Percentiles rank a stretch among this genome's conserved stretches.
phyloP scores from a whole-genome alignment of 2,329 filamentous ascomycete genomes.

The Nemania sp. region DNA sequence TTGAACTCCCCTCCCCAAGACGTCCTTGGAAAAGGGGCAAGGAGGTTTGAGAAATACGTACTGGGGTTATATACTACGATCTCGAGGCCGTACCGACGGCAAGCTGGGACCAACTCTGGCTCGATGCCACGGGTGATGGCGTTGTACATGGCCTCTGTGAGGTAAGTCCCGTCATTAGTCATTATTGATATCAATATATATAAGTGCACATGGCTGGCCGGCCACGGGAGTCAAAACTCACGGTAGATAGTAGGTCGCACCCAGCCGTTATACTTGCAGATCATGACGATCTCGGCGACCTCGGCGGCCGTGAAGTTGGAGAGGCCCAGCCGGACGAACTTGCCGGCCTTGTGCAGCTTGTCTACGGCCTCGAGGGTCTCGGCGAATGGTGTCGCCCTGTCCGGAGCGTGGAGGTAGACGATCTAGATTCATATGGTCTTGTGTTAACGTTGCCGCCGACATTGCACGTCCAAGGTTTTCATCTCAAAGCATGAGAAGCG shows the following conservation, averaged over 20 bases:
- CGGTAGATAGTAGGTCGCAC: conserved; percentile 81
- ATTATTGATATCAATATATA: neutral
- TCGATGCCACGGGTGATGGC: conserved; percentile 77
- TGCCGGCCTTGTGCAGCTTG: conserved; percentile 82
- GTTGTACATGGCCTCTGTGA: conserved; percentile 74
- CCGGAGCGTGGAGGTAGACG: conserved; percentile 75
- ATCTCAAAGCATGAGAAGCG: no score
- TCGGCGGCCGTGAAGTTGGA: conserved; percentile 88
- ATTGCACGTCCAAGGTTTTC: no score
- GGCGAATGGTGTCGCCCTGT: conserved; percentile 72
- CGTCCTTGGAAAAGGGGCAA: neutral
- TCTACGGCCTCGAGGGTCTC: conserved; percentile 80
- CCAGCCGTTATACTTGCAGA: conserved; percentile 79
- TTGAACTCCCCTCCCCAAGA: no score
- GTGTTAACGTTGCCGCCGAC: neutral
- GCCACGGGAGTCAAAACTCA: conserved; percentile 42
- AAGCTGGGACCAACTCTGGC: conserved; percentile 72
- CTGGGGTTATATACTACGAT: conserved; percentile 80
- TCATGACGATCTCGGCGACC: conserved; percentile 81
- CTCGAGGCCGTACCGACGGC: conserved; percentile 75
- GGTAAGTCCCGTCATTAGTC: neutral
- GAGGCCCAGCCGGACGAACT: conserved; percentile 79
- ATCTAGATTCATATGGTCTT: conserved; percentile 48
- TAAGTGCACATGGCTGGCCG: neutral
- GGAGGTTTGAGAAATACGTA: neutral